Percentiles rank a stretch among this genome's conserved stretches.
These are phyloP conservation scores for Pseudonitzschia multiseries DNA, from an alignment of 108 stramenopile species.

Conservation along the genomic window DNA sequence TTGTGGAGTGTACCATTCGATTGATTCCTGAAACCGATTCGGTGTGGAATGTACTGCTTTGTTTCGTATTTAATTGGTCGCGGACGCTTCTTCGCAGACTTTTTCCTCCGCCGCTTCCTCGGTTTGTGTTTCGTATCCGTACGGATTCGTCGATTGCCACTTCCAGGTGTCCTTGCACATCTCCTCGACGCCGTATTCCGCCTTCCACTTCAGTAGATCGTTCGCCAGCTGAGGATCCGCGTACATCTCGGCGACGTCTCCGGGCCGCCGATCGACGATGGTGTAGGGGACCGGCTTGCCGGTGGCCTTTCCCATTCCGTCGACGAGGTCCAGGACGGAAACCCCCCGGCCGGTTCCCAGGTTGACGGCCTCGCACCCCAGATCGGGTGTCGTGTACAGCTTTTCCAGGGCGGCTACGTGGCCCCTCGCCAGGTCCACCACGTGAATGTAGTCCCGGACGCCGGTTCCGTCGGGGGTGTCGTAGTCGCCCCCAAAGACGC, in stretches of 20 bases:
- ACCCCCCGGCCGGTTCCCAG: slow-evolving; percentile 95
- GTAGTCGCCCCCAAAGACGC: slow-evolving; percentile 97
- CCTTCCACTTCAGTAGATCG: slow-evolving; percentile 88
- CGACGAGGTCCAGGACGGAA: slow-evolving; percentile 93
- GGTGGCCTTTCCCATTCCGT: slow-evolving; percentile 89
- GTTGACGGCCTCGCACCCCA: slow-evolving; percentile 91
- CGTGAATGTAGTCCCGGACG: slow-evolving; percentile 99
- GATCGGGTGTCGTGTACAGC: slow-evolving; percentile 54
- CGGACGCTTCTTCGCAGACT: background rate
- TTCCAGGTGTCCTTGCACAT: slow-evolving; percentile 98
- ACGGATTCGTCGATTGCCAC: slow-evolving; percentile 97
- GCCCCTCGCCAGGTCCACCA: slow-evolving; percentile 97
- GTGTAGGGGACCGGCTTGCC: slow-evolving; percentile 87
- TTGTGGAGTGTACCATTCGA: too few species aligned
- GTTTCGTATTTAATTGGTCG: background rate
- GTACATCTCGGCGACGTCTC: slow-evolving; percentile 94
- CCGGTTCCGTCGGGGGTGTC: slow-evolving; percentile 97
- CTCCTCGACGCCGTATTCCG: slow-evolving; percentile 81
- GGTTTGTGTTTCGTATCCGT: slow-evolving; percentile 73
- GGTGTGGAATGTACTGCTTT: too few species aligned
- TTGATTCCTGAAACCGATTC: too few species aligned
- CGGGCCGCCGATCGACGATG: slow-evolving; percentile 86
- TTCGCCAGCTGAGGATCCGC: slow-evolving; percentile 87
- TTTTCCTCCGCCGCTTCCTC: background rate
- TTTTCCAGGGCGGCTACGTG: slow-evolving; percentile 93